phyloP scores from a whole-genome alignment of 129 eudicot species.

The Tanacetum coccineum region DNA sequence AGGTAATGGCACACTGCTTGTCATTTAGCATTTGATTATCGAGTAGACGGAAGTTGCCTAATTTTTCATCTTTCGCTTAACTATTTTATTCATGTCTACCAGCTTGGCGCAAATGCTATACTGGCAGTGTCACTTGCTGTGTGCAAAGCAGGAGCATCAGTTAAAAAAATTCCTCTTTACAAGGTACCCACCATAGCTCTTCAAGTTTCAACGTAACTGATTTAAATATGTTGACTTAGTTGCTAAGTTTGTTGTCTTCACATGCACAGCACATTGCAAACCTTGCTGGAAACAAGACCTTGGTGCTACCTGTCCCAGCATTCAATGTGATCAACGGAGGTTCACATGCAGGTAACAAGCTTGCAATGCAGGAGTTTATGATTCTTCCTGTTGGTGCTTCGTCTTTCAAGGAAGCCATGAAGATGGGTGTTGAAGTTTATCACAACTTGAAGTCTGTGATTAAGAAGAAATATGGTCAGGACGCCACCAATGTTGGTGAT shows the following conservation, averaged over 20 bases:
- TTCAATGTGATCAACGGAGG: constrained; percentile 46
- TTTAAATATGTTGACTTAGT: too few relatives aligned
- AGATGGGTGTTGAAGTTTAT: constrained; percentile 53
- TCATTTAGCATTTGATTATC: too few relatives aligned
- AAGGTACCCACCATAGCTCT: constrained; percentile 14
- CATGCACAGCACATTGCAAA: constrained; percentile 41
- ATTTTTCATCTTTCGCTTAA: background rate
- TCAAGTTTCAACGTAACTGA: background rate
- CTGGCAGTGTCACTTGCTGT: constrained; percentile 46
- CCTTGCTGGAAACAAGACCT: constrained; percentile 45
- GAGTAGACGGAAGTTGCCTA: background rate
- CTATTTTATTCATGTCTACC: background rate
- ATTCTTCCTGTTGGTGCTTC: constrained; percentile 49
- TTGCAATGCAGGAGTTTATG: constrained; percentile 50
- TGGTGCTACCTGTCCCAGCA: constrained; percentile 47
- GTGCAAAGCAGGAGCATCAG: constrained; percentile 42
- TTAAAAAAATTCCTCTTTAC: constrained; percentile 38
- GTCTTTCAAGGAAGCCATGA: constrained; percentile 45
- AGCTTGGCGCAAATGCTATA: constrained; percentile 52
- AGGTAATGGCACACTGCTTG: constrained; percentile 17
- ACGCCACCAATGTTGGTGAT: constrained; percentile 62
- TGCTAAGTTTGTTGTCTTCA: background rate
- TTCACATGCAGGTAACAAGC: constrained; percentile 49
- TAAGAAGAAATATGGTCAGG: constrained; percentile 60
- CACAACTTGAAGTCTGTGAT: constrained; percentile 47